Evolutionary conservation across 2,329 filamentous ascomycete genomes (phyloP).

Genomic region (Ampelomyces quisqualis): DNA sequence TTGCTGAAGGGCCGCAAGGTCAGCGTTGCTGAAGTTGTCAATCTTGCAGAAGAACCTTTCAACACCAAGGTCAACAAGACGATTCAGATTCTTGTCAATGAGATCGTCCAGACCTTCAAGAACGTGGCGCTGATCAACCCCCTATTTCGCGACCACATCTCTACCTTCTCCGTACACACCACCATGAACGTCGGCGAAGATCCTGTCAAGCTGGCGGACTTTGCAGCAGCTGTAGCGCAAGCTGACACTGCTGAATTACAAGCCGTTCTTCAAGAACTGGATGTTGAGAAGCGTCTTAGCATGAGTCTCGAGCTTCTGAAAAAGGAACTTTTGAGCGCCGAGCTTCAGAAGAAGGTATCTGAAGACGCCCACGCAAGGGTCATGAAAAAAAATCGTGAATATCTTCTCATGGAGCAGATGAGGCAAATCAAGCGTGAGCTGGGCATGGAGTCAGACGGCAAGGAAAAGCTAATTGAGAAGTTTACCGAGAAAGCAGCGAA

Average conservation of each 20-base stretch:
- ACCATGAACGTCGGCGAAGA: slow-evolving; percentile 94
- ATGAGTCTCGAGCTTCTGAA: slow-evolving; percentile 92
- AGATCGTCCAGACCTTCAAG: slow-evolving; percentile 99
- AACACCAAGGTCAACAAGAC: slow-evolving; percentile 88
- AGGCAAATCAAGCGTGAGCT: slow-evolving; percentile 95
- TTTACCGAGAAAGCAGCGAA: slow-evolving; percentile 95
- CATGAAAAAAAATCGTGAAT: slow-evolving; percentile 93
- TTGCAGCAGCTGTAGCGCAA: slow-evolving; percentile 88
- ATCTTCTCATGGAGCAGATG: slow-evolving; percentile 99
- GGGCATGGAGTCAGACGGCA: slow-evolving; percentile 94
- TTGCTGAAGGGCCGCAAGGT: slow-evolving; percentile 91
- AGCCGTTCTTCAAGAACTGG: slow-evolving; percentile 82
- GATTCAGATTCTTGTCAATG: slow-evolving; percentile 88
- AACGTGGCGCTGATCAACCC: slow-evolving; percentile 93
- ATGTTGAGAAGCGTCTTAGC: slow-evolving; percentile 87
- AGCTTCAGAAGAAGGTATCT: slow-evolving; percentile 93
- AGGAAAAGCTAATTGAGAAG: slow-evolving; percentile 95
- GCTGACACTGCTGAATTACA: slow-evolving; percentile 89
- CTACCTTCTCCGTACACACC: slow-evolving; percentile 77
- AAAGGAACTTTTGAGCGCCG: slow-evolving; percentile 97
- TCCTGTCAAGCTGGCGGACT: slow-evolving; percentile 92
- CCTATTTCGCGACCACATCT: slow-evolving; percentile 95
- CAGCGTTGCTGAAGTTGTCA: slow-evolving; percentile 93
- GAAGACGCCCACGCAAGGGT: slow-evolving; percentile 98
- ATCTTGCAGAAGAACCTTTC: slow-evolving; percentile 82